These are phyloP conservation scores for Osmanthus fragrans DNA, from an alignment of 257 asterid genomes.

Conservation along the genomic window DNA sequence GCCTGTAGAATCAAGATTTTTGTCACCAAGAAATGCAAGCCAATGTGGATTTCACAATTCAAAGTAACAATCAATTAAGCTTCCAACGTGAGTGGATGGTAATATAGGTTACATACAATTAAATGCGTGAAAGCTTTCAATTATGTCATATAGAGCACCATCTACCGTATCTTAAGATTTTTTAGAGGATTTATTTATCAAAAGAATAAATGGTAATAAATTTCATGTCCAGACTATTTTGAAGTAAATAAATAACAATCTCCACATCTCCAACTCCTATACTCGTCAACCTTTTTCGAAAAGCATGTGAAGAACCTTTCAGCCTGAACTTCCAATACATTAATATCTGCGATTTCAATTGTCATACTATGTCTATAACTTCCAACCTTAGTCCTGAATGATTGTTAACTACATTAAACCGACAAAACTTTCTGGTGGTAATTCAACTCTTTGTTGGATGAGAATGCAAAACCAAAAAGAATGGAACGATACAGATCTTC, in stretches of 20 bases:
- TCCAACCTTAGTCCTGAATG: background rate
- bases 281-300: background rate
- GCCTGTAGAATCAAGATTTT: conserved; percentile 55
- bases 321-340: background rate
- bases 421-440: background rate
- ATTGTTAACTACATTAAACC: background rate
- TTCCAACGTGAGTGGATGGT: background rate
- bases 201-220: background rate
- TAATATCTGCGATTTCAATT: no score
- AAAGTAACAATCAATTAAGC: background rate
- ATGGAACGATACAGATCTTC: background rate
- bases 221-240: background rate
- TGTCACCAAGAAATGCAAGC: conserved; percentile 11
- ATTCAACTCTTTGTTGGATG: background rate
- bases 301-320: background rate
- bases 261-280: background rate
- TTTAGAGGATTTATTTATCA: background rate
- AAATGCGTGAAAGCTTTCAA: background rate
- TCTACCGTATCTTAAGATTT: background rate
- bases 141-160: background rate
- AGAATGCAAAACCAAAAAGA: background rate
- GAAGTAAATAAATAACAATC: background rate
- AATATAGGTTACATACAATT: background rate
- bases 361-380: background rate
- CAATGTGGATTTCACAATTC: background rate